Base-by-base conservation (phyloP, 306 rosid species). In the Datisca glomerata region DNA sequence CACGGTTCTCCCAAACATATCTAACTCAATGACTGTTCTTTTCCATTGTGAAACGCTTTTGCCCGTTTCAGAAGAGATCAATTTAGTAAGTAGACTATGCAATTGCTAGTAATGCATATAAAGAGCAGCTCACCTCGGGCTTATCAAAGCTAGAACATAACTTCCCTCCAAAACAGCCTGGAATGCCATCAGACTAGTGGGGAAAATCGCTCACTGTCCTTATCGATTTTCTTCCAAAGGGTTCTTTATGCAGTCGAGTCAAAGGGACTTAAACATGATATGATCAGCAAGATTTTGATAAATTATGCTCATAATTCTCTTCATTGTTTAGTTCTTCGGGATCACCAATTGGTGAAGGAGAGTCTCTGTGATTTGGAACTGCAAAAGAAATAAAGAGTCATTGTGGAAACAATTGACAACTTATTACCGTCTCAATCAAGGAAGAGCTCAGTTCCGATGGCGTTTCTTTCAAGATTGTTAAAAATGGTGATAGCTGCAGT, bases 171-270 rank as follows among this genome's bases (percentile, higher is more conserved):
- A 78, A 80, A 65, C 41, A 45, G 12, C 59, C 55, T 1, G 98
- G 80, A 52, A 83, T 93, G 1, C 98, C 92, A 5, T 63, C 75
- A n/a, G 81, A 91, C 47, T 91, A 96, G 98, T 91, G 98, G 98
- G 98, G 96, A 0, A 80, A 85, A 24, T 68, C 82, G 1, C 87
- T 91, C 10, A 55, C 49, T 13, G 56, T 68, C 43, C 96, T 91
- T 41, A 64, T 84, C 20, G 91, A 85, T n/a, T 27, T 73, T 85
- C 64, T 91, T 91, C 63, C 79, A 78, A 59, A 21, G 98, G 35
- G 96, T 84, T 48, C 42, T 91, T 25, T 53, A 85, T 7, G 78
- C 92, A 1, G 69, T 85, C 50, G 85, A 84, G 47, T 75, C 94
- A 4, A 91, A 91, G 72, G 98, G 98, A 11, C 74, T 91, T 33